These are phyloP conservation scores for Penicillium occitanis DNA, from an alignment of 2,329 filamentous ascomycete genomes.

Conservation along the genomic window DNA sequence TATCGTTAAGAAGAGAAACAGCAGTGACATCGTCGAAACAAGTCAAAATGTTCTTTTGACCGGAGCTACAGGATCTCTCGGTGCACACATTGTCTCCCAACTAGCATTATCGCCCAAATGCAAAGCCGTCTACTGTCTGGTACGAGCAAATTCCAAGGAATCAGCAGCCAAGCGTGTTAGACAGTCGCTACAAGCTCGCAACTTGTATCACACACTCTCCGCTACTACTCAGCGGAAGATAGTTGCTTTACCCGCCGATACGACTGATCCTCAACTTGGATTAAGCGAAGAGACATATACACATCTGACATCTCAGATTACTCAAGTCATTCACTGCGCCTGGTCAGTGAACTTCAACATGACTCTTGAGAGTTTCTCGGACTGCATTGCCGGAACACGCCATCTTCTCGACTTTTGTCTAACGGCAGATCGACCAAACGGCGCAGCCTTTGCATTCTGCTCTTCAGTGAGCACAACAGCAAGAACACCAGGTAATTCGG, in stretches of 20 bases:
- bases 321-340: slow-evolving; percentile 62
- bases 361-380: slow-evolving; percentile 55
- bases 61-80: neutral
- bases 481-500: slow-evolving; percentile 30
- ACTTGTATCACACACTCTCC: neutral
- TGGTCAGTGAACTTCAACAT: slow-evolving; percentile 67
- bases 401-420: slow-evolving; percentile 46
- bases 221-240: neutral
- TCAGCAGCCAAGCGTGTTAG: neutral
- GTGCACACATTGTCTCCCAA: neutral
- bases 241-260: neutral
- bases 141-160: neutral
- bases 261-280: neutral
- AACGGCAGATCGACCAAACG: slow-evolving; percentile 24
- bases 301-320: slow-evolving; percentile 46
- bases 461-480: slow-evolving; percentile 51
- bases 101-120: neutral
- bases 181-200: neutral
- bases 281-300: neutral
- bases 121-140: neutral
- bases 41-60: neutral
- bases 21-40: neutral
- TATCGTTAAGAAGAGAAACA: neutral
- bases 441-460: slow-evolving; percentile 51
- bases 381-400: slow-evolving; percentile 51